phyloP scores from a whole-genome alignment of 202 grass and related monocot genomes.

The Saccharum hybrid region DNA sequence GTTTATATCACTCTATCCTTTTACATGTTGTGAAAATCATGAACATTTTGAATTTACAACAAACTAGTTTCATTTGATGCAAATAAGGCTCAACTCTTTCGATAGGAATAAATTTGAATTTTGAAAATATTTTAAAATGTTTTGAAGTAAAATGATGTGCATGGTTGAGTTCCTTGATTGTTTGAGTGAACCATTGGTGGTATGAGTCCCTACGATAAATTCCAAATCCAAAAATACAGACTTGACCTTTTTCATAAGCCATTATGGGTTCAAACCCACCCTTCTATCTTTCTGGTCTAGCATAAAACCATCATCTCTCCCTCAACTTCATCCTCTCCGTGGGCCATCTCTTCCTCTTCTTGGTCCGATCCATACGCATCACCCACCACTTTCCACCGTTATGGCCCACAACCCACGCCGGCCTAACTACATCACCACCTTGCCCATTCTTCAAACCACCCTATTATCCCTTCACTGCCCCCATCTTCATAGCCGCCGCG shows the following conservation, averaged over 20 bases:
- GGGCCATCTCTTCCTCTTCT: not conserved
- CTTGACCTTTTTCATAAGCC: not conserved
- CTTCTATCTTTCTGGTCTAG: not conserved
- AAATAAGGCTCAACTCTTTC: not conserved
- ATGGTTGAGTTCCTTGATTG: not conserved
- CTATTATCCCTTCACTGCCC: not conserved
- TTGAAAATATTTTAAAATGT: not conserved
- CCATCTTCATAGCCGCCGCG: rapidly evolving
- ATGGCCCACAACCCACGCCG: not conserved
- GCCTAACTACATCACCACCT: not conserved
- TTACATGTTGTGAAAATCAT: not conserved
- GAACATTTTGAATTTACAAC: not conserved
- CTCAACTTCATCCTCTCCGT: not conserved
- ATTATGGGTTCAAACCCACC: not conserved
- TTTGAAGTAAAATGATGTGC: not conserved
- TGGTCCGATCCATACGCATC: not conserved
- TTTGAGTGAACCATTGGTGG: not conserved
- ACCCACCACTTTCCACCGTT: not conserved
- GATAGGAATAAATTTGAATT: not conserved
- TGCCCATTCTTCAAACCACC: not conserved
- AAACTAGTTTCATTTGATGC: not conserved
- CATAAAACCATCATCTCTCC: not conserved
- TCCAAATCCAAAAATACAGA: not conserved
- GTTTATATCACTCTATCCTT: not conserved
- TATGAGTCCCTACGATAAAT: not conserved